Percentiles rank a stretch among this genome's conserved stretches.
Conservation (phyloP, 2,329 filamentous ascomycete genomes). For the Cadophora luteo-olivacea region DNA sequence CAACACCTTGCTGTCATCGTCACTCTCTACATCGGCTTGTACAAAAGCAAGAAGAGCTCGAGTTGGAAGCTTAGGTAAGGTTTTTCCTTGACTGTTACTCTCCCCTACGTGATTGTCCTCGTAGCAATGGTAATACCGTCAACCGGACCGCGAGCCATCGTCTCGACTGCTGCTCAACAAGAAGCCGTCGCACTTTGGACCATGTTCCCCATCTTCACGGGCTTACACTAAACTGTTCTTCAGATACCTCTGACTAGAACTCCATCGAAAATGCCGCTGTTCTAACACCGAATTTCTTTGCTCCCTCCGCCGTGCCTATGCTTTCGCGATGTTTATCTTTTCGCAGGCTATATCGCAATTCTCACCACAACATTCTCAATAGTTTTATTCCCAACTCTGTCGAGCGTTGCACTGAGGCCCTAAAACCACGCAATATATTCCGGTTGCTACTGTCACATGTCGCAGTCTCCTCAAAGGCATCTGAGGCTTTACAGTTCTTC, state of each 20-base stretch:
- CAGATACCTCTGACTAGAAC: too few species aligned
- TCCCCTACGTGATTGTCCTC: not conserved
- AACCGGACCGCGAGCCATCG: not conserved
- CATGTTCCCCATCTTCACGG: slow-evolving; percentile 3
- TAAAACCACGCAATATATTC: not conserved
- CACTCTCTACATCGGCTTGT: not conserved
- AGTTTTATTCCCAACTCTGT: not conserved
- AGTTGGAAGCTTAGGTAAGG: slow-evolving; percentile 1
- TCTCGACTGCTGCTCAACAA: not conserved
- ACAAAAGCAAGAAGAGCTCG: not conserved
- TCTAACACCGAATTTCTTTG: not conserved
- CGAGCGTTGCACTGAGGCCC: not conserved
- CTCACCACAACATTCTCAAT: not conserved
- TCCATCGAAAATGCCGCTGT: too few species aligned
- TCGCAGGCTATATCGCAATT: not conserved
- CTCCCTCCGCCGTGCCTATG: not conserved
- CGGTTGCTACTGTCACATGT: not conserved
- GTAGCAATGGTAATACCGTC: slow-evolving; percentile 7
- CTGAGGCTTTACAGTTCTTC: not conserved
- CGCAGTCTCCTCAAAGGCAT: not conserved
- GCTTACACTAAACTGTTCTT: too few species aligned
- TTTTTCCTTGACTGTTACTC: not conserved
- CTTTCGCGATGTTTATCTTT: not conserved
- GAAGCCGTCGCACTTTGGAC: not conserved
- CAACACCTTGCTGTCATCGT: not conserved